Evolutionary conservation across 2,329 filamentous ascomycete genomes (phyloP).

Genomic region (Botryotinia convoluta): DNA sequence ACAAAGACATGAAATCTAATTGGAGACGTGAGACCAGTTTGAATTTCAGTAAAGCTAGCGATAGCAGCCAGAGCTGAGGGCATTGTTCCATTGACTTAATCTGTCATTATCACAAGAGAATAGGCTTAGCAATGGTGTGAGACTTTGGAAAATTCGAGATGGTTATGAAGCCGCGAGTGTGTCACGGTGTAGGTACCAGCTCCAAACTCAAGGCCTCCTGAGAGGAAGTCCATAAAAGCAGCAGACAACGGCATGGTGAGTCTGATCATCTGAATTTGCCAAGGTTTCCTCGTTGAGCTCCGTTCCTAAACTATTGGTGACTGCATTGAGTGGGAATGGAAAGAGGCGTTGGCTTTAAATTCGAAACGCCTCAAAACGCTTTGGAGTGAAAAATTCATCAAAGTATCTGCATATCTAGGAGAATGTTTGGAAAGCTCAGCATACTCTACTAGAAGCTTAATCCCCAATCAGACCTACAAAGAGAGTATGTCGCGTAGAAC

Average conservation of each 20-base stretch:
- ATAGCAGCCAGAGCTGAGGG: neutral
- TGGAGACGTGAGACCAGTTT: neutral
- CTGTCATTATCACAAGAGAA: too few species aligned
- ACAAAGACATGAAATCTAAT: neutral
- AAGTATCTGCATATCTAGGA: neutral
- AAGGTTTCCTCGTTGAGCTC: neutral
- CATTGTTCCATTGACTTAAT: neutral
- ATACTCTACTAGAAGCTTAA: neutral
- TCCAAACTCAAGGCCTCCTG: neutral
- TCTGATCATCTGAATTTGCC: neutral
- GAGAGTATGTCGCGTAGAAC: neutral
- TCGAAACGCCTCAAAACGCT: neutral
- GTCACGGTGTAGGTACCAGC: neutral
- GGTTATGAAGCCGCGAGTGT: neutral
- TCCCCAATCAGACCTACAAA: neutral
- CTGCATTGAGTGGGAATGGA: neutral
- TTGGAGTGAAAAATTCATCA: neutral
- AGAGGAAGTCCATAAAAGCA: neutral
- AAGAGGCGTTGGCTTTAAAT: neutral
- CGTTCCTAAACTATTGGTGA: neutral
- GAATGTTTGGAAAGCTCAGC: neutral
- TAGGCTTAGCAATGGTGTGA: neutral
- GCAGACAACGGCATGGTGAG: too few species aligned
- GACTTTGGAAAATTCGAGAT: neutral
- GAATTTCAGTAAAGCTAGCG: neutral